Percentiles rank a stretch among this genome's conserved stretches.
Conservation (phyloP, 352 stramenopile species). For the Phytophthora niederhauseri region DNA sequence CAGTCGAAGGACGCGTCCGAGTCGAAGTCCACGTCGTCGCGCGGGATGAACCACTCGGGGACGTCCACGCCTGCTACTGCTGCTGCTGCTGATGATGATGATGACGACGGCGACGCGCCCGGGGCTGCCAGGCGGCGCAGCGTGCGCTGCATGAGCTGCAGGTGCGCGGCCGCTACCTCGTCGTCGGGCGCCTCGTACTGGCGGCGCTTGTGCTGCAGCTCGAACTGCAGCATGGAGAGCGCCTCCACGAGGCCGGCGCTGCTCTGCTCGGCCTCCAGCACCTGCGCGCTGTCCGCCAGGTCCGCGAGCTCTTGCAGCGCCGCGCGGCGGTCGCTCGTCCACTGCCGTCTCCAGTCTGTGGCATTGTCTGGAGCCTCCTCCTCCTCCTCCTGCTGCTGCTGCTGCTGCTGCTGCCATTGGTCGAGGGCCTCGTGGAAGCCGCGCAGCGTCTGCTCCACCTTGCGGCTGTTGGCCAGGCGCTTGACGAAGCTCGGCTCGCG, state of each 20-base stretch:
- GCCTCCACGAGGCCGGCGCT: constrained; percentile 4
- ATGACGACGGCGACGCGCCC: no score
- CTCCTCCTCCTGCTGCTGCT: no score
- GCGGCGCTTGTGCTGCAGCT: constrained; percentile 17
- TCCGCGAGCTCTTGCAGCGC: constrained; percentile 16
- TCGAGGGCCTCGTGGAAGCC: constrained; percentile 36
- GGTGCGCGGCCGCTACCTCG: neutral
- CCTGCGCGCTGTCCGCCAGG: constrained; percentile 11
- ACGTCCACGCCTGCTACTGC: neutral
- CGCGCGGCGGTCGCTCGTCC: constrained; percentile 24
- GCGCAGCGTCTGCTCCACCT: constrained; percentile 19
- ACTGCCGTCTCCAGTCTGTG: constrained; percentile 16
- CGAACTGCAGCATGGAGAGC: constrained; percentile 24
- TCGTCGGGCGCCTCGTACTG: neutral
- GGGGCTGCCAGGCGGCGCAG: constrained; percentile 1
- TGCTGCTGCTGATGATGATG: no score
- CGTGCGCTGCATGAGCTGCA: constrained; percentile 16
- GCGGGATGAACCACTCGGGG: constrained; percentile 27
- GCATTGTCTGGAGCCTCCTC: constrained; percentile 6
- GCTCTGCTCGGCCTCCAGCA: constrained; percentile 10
- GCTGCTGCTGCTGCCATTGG: constrained; percentile 21
- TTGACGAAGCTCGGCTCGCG: constrained; percentile 16
- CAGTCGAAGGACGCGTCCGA: constrained; percentile 11
- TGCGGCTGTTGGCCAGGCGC: constrained; percentile 24
- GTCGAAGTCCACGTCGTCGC: constrained; percentile 26